A percentile compares a stretch with the other conserved stretches of the same genome.
Conservation (phyloP, 345 rosid species). For the Arabidopsis arenosa region DNA sequence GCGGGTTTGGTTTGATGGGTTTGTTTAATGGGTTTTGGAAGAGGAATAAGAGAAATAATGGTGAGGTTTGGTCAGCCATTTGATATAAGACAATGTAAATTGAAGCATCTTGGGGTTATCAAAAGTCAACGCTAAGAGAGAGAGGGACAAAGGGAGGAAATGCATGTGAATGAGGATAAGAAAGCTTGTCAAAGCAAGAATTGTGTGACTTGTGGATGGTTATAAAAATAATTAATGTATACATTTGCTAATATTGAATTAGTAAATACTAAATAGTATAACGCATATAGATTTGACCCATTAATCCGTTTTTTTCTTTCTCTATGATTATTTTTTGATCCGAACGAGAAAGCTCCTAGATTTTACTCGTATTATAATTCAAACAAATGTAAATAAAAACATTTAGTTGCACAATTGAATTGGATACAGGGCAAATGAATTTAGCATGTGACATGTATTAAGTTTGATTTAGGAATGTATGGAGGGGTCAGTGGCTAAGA, state of each 20-base stretch:
- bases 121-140: slow-evolving; percentile 42
- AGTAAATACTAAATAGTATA: background rate
- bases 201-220: slow-evolving; percentile 36
- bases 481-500: background rate
- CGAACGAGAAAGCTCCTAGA: background rate
- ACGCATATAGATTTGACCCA: background rate
- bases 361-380: background rate
- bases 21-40: slow-evolving; percentile 5
- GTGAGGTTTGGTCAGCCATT: slow-evolving; percentile 34
- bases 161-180: slow-evolving; percentile 46
- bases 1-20: slow-evolving; percentile 10
- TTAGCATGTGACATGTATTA: background rate
- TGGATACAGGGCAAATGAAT: background rate
- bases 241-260: slow-evolving; percentile 14
- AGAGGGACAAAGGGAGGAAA: slow-evolving; percentile 26
- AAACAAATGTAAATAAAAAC: background rate
- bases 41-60: slow-evolving; percentile 28
- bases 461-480: slow-evolving; percentile 21
- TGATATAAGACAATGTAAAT: slow-evolving; percentile 36
- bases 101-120: slow-evolving; percentile 36
- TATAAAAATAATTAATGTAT: background rate
- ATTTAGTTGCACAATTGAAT: background rate
- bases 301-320: slow-evolving; percentile 3
- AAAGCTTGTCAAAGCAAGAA: slow-evolving; percentile 41
- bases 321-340: background rate